Conservation (phyloP, 352 stramenopile species). For the Phytophthora capsici region DNA sequence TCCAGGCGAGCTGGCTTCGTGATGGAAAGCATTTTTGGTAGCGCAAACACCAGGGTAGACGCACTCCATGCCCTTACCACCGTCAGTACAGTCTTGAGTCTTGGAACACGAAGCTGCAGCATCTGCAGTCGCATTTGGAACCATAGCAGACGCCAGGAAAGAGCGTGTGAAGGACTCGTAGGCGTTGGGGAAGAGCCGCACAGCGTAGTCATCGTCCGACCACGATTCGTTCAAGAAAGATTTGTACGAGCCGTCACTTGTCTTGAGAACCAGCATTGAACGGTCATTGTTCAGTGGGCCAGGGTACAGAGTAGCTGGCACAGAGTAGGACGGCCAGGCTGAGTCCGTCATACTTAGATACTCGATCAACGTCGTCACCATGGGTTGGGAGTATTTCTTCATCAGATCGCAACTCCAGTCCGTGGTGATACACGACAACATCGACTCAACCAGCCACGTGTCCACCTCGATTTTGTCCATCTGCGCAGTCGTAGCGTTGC, state of each 20-base stretch:
- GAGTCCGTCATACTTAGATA: slow-evolving; percentile 56
- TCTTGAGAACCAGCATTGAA: slow-evolving; percentile 60
- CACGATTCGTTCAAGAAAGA: slow-evolving; percentile 62
- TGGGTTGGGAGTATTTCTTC: slow-evolving; percentile 67
- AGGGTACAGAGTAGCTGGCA: slow-evolving; percentile 65
- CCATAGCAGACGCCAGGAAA: slow-evolving; percentile 70
- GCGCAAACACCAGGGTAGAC: slow-evolving; percentile 78
- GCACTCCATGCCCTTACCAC: slow-evolving; percentile 69
- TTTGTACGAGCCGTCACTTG: slow-evolving; percentile 40
- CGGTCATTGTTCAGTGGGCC: slow-evolving; percentile 54
- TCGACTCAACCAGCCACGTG: slow-evolving; percentile 53
- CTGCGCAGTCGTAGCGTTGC: slow-evolving; percentile 47
- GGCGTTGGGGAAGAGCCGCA: slow-evolving; percentile 81
- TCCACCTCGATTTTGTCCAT: slow-evolving; percentile 60
- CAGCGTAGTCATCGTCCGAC: slow-evolving; percentile 57
- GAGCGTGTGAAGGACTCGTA: slow-evolving; percentile 82
- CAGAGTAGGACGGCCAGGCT: slow-evolving; percentile 60
- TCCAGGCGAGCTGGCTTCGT: slow-evolving; percentile 77
- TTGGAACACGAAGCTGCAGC: slow-evolving; percentile 50
- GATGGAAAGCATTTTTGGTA: slow-evolving; percentile 68
- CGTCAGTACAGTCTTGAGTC: slow-evolving; percentile 58
- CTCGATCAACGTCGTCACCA: slow-evolving; percentile 68
- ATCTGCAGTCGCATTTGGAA: slow-evolving; percentile 44
- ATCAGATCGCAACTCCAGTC: slow-evolving; percentile 82
- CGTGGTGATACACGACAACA: slow-evolving; percentile 64